Conservation (phyloP, 345 rosid species). For the Acer campestre region DNA sequence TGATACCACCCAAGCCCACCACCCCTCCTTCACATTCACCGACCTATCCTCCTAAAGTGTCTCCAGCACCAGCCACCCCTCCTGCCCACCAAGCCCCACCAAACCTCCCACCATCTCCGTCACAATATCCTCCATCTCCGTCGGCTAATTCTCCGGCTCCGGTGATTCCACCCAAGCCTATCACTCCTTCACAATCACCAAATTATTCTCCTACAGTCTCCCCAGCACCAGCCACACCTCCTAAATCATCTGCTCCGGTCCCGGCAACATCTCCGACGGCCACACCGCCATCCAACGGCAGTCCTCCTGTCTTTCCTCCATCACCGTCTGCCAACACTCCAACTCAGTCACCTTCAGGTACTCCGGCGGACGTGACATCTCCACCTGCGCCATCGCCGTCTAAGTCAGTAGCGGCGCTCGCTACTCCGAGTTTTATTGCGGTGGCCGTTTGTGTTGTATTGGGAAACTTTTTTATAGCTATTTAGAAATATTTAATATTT, state of each 20-base stretch:
- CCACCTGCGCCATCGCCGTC: constrained; percentile 24
- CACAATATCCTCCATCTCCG: constrained; percentile 3
- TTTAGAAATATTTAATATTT: neutral
- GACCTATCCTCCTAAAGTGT: neutral
- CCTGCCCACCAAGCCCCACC: neutral
- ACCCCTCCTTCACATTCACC: neutral
- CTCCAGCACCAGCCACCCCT: neutral
- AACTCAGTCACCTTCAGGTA: neutral
- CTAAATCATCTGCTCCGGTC: constrained; percentile 10
- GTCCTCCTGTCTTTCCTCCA: constrained; percentile 3
- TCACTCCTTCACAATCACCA: neutral
- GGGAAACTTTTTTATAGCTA: neutral
- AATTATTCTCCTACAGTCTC: constrained; percentile 4
- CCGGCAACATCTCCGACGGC: neutral
- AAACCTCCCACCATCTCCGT: neutral
- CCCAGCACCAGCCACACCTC: constrained; percentile 13
- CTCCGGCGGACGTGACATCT: constrained; percentile 17
- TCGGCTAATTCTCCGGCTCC: constrained; percentile 21
- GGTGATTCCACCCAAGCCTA: neutral
- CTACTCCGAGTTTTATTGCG: neutral
- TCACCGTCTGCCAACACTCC: constrained; percentile 1
- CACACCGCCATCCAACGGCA: neutral
- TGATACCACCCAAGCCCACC: neutral
- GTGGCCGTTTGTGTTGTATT: constrained; percentile 20
- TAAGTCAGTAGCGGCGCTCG: constrained; percentile 16